These are phyloP conservation scores for Scorias spongiosa DNA, from an alignment of 2,329 filamentous ascomycete genomes.

Conservation along the genomic window DNA sequence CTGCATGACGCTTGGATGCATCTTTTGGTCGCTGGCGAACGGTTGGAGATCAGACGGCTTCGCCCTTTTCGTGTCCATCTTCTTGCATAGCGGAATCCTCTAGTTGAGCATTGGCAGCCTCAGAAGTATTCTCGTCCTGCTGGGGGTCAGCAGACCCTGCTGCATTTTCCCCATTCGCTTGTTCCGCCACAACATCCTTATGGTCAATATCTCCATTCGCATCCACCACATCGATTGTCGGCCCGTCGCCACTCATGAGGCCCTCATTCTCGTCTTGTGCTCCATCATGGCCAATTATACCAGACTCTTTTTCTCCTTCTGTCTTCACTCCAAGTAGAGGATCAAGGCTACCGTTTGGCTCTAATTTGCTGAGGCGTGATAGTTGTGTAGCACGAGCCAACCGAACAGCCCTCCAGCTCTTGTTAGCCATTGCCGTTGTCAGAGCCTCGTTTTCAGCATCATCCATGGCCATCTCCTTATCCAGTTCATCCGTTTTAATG, in stretches of 20 bases:
- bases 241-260: neutral
- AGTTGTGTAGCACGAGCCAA: slow-evolving; percentile 62
- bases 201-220: neutral
- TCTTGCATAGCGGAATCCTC: too few species aligned
- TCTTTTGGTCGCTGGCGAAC: too few species aligned
- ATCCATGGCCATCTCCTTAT: slow-evolving; percentile 64
- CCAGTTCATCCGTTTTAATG: slow-evolving; percentile 68
- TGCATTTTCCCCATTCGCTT: too few species aligned
- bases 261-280: neutral
- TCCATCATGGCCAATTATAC: neutral
- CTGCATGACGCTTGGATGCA: too few species aligned
- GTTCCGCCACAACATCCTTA: neutral
- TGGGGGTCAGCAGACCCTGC: too few species aligned
- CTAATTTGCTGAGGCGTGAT: slow-evolving; percentile 70
- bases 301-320: neutral
- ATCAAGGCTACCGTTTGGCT: slow-evolving; percentile 58
- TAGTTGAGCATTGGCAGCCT: too few species aligned
- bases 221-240: neutral
- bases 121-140: too few species aligned
- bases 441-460: slow-evolving; percentile 43
- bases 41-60: too few species aligned
- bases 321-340: neutral
- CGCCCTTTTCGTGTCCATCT: too few species aligned
- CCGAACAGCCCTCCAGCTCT: slow-evolving; percentile 78
- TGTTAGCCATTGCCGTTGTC: slow-evolving; percentile 65